A percentile compares a stretch with the other conserved stretches of the same genome.
Conservation (phyloP, 345 rosid genomes). For the Linum trigynum region DNA sequence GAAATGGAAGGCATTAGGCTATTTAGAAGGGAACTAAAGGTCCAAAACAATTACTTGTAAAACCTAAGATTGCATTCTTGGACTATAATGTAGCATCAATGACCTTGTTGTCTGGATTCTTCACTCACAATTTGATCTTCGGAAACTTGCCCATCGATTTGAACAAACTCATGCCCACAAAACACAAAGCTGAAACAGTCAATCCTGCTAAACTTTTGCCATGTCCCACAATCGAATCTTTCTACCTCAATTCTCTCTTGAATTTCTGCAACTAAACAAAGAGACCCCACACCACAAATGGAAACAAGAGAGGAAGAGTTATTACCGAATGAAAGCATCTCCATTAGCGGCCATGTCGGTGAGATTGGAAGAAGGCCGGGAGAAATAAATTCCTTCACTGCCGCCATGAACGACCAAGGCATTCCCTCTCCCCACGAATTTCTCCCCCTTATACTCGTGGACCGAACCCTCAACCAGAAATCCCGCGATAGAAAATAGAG, state of each 20-base stretch:
- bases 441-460: conserved; percentile 70
- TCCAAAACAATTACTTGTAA: too few species aligned
- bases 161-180: too few species aligned
- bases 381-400: conserved; percentile 88
- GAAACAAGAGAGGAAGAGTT: background rate
- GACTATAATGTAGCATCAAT: too few species aligned
- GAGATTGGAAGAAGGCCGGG: conserved; percentile 18
- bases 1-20: background rate
- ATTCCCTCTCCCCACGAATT: conserved; percentile 72
- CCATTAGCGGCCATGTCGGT: conserved; percentile 31
- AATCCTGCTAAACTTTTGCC: too few species aligned
- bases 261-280: conserved; percentile 7
- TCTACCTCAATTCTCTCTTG: background rate
- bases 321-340: conserved; percentile 58
- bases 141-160: too few species aligned
- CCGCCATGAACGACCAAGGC: conserved; percentile 93
- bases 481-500: conserved; percentile 13
- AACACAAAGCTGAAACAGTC: too few species aligned
- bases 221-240: too few species aligned
- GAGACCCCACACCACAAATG: background rate
- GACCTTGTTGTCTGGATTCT: too few species aligned
- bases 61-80: too few species aligned
- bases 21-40: too few species aligned
- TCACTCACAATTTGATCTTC: too few species aligned
- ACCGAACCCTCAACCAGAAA: conserved; percentile 48